Conservation (phyloP, 2,329 filamentous ascomycete genomes). For the Pseudocercospora pini-densiflorae region DNA sequence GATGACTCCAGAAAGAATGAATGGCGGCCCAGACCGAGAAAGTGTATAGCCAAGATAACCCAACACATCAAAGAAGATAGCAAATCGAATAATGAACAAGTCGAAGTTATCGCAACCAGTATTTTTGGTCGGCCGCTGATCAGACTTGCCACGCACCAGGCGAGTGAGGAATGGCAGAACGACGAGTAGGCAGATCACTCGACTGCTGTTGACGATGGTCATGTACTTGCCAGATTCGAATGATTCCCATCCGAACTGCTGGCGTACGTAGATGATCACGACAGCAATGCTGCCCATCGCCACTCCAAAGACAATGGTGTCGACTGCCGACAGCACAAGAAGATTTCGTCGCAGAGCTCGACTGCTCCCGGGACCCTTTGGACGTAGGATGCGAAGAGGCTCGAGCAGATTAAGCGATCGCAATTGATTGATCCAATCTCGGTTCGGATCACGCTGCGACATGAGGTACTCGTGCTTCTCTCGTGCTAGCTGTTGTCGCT, state of each 20-base stretch:
- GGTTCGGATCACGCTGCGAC: slow-evolving; percentile 40
- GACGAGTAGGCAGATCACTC: slow-evolving; percentile 75
- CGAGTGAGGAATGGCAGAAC: slow-evolving; percentile 79
- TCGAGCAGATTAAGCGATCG: slow-evolving; percentile 68
- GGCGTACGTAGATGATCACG: slow-evolving; percentile 80
- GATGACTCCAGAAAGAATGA: slow-evolving; percentile 72
- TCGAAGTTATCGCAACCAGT: slow-evolving; percentile 79
- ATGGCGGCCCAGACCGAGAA: slow-evolving; percentile 64
- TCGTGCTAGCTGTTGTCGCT: slow-evolving; percentile 70
- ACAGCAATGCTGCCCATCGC: slow-evolving; percentile 82
- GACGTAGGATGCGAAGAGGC: slow-evolving; percentile 78
- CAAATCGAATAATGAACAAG: slow-evolving; percentile 73
- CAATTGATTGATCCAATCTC: slow-evolving; percentile 51
- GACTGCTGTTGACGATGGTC: slow-evolving; percentile 75
- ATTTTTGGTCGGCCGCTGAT: slow-evolving; percentile 53
- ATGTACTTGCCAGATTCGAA: slow-evolving; percentile 81
- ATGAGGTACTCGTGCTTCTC: slow-evolving; percentile 64
- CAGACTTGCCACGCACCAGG: slow-evolving; percentile 66
- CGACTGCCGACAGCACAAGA: slow-evolving; percentile 77
- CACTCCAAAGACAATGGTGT: slow-evolving; percentile 80
- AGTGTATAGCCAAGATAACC: slow-evolving; percentile 78
- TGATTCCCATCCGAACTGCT: slow-evolving; percentile 80
- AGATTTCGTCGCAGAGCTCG: slow-evolving; percentile 74
- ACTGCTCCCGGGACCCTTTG: slow-evolving; percentile 67
- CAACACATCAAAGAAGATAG: slow-evolving; percentile 75